Evolutionary conservation across 208 protist species (phyloP), one percentile per base, ranked within the genome.

Genomic region (Wallacemonas rigidus): DNA sequence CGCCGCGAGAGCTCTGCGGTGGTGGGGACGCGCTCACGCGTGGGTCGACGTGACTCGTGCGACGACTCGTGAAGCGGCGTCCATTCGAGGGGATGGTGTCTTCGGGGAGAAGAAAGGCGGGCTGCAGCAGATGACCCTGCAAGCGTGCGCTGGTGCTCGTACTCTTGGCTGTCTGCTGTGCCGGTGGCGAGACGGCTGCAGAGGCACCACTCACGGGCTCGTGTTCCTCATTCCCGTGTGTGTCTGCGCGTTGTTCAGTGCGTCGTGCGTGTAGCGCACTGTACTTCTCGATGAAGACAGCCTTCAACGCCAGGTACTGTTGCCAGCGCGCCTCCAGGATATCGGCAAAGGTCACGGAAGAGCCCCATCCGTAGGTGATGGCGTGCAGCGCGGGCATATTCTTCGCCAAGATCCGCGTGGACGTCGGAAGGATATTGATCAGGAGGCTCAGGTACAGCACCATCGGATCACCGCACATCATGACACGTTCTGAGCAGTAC

Each of bases 371-470:
- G 40, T 94, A 75, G 11, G 88, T 88, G 60, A 93, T 75, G 1
- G 90, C 41, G 26, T 81, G 81, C 56, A 93, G 75, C 38, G 91
- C 81, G 1, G 80, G 75, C 69, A 85, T 81, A 38, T 80, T 75
- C 67, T 74, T 79, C 38, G 83, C 48, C 60, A 88, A 72, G 68
- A 83, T 90, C 14, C 73, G 75, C 15, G 79, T 71, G 50, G 82
- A 75, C 35, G 75, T 65, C 5, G 57, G 57, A 56, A 50, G 43
- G 43, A 79, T 75, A 73, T 94, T 93, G 11, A 94, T 72, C 6
- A 95, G 80, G 36, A 95, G 75, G 1, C 87, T 85, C 15, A 92
- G 72, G 67, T 95, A 95, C 26, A 92, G 81, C 40, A 89, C 81
- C n/a, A 77, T 82, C 3, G 91, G 88, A 70, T 92, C 87, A 35